Evolutionary conservation across 2,329 filamentous ascomycete genomes (phyloP), one percentile per base, ranked within the genome.

Genomic region (Purpureocillium takamizusanense): DNA sequence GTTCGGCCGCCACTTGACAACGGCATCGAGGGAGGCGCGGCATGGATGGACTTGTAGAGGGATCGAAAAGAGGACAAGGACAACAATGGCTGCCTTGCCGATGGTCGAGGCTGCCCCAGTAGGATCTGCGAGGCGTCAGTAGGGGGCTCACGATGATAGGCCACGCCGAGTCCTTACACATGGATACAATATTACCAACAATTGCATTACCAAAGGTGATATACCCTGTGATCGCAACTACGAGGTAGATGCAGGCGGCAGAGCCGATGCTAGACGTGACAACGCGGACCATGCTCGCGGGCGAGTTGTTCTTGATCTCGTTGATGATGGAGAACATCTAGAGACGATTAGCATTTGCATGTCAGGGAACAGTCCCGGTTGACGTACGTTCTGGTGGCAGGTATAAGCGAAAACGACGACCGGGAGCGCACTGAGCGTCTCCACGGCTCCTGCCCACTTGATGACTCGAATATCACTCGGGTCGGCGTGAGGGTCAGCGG

Each of bases 321-420:
- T 98, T 98, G 33, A 98, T 67, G 48, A 98, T 94, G 10, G 90
- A 95, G 59, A 98, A 98, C 92, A 98, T 98, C 86, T 92, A 49
- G 1, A 2, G 23, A 1, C 12, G 12, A 4, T 18, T 43, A 66
- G 60, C 39, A 51, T 12, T 30, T 12, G 11, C 14, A 13, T 4
- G 30, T 25, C 2, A 15, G 23, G 15, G 28, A 15, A 15, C n/a
- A n/a, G n/a, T n/a, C n/a, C n/a, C n/a, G n/a, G n/a, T n/a, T n/a
- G 25, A 55, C 77, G 48, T 65, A 92, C 86, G 58, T 98, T 98
- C 55, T 98, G 92, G 61, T 98, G 92, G 59, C 92, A 98, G 1
- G 92, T 98, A 59, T 97, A 98, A n/a, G 90, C 92, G 69, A 98
- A 98, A 2, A 98, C 86, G 40, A 97, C 89, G 38, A 98, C 88